Evolutionary conservation across 306 rosid genomes (phyloP), one percentile per base, ranked within the genome.

Genomic region (Styphnolobium japonicum): DNA sequence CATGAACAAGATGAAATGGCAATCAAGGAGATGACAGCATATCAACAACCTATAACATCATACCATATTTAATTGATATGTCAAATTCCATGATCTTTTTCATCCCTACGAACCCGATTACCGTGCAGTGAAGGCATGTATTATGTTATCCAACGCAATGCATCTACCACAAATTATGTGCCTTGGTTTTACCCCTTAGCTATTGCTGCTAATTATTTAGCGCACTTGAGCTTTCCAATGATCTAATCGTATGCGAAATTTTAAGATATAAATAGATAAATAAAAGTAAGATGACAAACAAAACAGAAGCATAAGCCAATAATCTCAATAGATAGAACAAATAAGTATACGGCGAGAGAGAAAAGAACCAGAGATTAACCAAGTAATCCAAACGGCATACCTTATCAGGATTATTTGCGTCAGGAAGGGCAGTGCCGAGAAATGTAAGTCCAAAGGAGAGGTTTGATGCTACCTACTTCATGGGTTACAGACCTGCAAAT

Each of bases 401-500:
- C 45, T 56, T 45, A n/a, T n/a, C 27, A 16, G 31, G 49, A 43
- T 37, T 29, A 58, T 29, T 40, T 55, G 70, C 15, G 23, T 25
- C 4, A 10, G 49, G 37, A 19, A 34, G 31, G 22, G 77, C 23
- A 40, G 16, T 11, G 66, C 39, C 51, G 37, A 43, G 36, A 48
- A 49, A 67, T n/a, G n/a, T n/a, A n/a, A n/a, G n/a, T n/a, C n/a
- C n/a, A n/a, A n/a, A n/a, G n/a, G n/a, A n/a, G n/a, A n/a, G n/a
- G n/a, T n/a, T n/a, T n/a, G n/a, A n/a, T n/a, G n/a, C 51, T 40
- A 46, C 69, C 66, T 18, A 53, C 75, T 81, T 65, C 55, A 27
- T 66, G 29, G 10, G 10, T 51, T 43, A 25, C 16, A 4, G 33
- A 76, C 86, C 88, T 43, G 77, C 83, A 56, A 58, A 22, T 67